Evolutionary conservation across 129 eudicot genomes (phyloP).

Genomic region (Silybum marianum): DNA sequence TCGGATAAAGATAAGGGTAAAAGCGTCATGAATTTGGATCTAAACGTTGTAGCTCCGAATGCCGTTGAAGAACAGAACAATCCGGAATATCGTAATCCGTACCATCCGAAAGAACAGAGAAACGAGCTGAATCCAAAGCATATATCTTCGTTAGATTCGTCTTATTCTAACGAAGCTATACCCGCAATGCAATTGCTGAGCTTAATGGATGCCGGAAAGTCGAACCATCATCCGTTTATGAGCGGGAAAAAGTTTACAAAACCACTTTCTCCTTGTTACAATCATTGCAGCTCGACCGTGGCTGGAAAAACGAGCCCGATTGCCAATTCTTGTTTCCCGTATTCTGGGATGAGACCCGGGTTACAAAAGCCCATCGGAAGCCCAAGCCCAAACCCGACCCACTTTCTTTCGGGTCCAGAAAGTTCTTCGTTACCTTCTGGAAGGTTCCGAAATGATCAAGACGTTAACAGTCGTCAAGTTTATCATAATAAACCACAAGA

Average conservation of each 20-base stretch:
- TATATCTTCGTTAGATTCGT: conserved; percentile 30
- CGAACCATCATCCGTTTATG: conserved; percentile 32
- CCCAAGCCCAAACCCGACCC: conserved; percentile 31
- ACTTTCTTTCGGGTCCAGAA: conserved; percentile 20
- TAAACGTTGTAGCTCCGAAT: conserved; percentile 36
- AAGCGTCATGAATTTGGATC: conserved; percentile 50
- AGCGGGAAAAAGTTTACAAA: conserved; percentile 30
- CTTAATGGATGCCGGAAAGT: conserved; percentile 61
- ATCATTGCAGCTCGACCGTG: conserved; percentile 38
- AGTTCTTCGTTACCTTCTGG: conserved; percentile 21
- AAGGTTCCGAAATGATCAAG: conserved; percentile 21
- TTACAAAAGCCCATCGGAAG: conserved; percentile 26
- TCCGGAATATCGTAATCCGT: not conserved
- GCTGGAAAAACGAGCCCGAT: conserved; percentile 23
- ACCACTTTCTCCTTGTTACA: conserved; percentile 41
- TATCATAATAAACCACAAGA: conserved; percentile 40
- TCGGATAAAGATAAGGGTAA: conserved; percentile 45
- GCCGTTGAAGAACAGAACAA: conserved; percentile 38
- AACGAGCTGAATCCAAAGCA: not conserved
- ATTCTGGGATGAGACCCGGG: conserved; percentile 27
- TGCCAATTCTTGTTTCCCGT: conserved; percentile 27
- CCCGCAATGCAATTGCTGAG: conserved; percentile 91
- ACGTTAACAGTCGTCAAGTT: conserved; percentile 33
- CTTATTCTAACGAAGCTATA: conserved; percentile 65
- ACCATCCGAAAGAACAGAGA: not conserved